These are phyloP conservation scores for Stipa capillata DNA, from an alignment of 176 grass and related monocot species.

Conservation along the genomic window DNA sequence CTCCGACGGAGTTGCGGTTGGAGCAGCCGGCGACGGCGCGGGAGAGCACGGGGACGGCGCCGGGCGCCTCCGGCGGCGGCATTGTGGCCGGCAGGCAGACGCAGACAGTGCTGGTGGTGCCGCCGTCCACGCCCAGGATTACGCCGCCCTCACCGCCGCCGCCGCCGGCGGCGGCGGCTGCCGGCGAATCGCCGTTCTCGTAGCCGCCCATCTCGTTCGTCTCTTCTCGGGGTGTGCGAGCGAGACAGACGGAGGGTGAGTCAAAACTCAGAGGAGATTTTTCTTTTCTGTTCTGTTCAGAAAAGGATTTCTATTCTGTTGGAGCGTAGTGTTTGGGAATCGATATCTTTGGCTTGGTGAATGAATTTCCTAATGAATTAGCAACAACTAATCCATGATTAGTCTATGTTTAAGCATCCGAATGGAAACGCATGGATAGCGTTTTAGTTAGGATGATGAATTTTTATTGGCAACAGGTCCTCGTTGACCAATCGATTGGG, in stretches of 20 bases:
- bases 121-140: constrained; percentile 83
- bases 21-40: constrained; percentile 81
- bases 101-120: constrained; percentile 93
- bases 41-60: constrained; percentile 54
- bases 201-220: constrained; percentile 47
- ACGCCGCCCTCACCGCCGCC: constrained; percentile 37
- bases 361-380: background rate
- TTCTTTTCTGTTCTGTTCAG: background rate
- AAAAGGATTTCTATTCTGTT: background rate
- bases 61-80: constrained; percentile 30
- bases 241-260: background rate
- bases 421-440: background rate
- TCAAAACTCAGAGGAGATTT: constrained; percentile 8
- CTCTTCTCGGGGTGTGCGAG: background rate
- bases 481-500: too few relatives aligned
- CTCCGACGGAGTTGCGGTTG: constrained; percentile 96
- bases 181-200: constrained; percentile 49
- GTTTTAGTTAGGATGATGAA: background rate
- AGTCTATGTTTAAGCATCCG: background rate
- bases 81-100: constrained; percentile 78
- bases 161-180: constrained; percentile 9
- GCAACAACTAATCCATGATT: background rate
- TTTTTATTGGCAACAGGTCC: too few relatives aligned
- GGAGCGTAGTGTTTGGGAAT: background rate
- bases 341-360: background rate